Evolutionary conservation across 1,139 yeast species (phyloP).

Genomic region (Debaryomyces sp.): DNA sequence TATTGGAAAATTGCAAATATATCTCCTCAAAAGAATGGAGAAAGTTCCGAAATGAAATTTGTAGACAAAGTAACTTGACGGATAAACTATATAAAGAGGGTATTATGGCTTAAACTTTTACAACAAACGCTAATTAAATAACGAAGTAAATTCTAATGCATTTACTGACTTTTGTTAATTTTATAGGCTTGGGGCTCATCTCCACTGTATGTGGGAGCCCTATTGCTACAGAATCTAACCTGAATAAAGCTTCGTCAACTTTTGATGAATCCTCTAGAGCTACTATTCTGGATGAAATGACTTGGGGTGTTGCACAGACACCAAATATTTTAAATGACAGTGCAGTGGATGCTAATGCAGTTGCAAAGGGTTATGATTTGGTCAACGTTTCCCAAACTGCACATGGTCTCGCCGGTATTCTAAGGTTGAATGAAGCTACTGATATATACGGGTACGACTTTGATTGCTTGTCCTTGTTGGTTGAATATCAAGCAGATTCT

Average conservation of each 20-base stretch:
- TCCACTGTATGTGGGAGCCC: neutral
- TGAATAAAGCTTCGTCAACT: neutral
- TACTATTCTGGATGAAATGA: conserved; percentile 4
- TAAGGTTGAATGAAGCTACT: conserved; percentile 25
- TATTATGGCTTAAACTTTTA: too few species aligned
- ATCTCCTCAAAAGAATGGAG: neutral
- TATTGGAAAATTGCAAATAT: neutral
- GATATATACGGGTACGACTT: conserved; percentile 35
- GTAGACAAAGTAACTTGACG: neutral
- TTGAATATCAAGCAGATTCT: conserved; percentile 26
- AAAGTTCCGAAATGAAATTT: neutral
- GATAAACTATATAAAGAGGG: neutral
- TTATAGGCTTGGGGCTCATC: neutral
- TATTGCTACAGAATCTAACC: neutral
- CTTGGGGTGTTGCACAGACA: conserved; percentile 22
- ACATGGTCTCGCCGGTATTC: conserved; percentile 24
- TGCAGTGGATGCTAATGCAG: conserved; percentile 30
- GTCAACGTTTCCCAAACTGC: conserved; percentile 18
- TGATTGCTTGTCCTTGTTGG: conserved; percentile 26
- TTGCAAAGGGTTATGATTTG: conserved; percentile 28
- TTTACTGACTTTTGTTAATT: neutral
- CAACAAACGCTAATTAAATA: neutral
- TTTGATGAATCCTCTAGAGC: conserved; percentile 1
- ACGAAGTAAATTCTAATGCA: neutral
- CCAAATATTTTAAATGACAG: conserved; percentile 28